phyloP scores from a whole-genome alignment of 257 asterid genomes.

The Jaltomata sinuosa region DNA sequence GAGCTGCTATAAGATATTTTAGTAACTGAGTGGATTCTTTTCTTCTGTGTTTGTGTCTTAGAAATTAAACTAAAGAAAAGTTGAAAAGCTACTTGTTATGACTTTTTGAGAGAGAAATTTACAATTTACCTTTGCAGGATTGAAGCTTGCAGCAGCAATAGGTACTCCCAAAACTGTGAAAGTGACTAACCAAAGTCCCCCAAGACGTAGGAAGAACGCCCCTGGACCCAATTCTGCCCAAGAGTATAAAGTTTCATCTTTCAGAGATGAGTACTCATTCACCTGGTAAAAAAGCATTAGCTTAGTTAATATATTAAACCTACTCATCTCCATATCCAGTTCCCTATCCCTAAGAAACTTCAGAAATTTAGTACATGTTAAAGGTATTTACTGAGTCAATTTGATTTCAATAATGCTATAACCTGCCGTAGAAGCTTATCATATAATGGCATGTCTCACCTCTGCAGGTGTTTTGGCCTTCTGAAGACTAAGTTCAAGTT shows the following conservation, averaged over 20 bases:
- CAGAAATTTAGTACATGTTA: neutral
- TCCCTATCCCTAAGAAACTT: neutral
- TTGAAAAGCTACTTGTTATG: neutral
- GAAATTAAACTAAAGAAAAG: too few species aligned
- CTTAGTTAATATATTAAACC: neutral
- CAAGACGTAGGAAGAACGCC: constrained; percentile 67
- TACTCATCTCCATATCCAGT: neutral
- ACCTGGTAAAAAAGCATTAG: constrained; percentile 27
- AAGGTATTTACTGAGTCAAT: neutral
- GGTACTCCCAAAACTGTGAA: constrained; percentile 80
- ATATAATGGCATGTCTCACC: neutral
- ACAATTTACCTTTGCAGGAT: constrained; percentile 53
- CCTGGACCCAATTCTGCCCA: constrained; percentile 74
- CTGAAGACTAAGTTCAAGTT: neutral
- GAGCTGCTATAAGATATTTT: neutral
- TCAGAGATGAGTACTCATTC: constrained; percentile 78
- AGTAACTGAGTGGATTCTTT: neutral
- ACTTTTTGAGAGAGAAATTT: too few species aligned
- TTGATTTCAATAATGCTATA: neutral
- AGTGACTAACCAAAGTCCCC: constrained; percentile 79
- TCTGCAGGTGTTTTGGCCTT: neutral
- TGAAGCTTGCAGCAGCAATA: constrained; percentile 83
- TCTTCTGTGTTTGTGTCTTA: neutral
- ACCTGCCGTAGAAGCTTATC: neutral
- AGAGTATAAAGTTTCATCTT: constrained; percentile 37